phyloP scores from a whole-genome alignment of 768 basidiomycete species.

The Baorangia bicolor region DNA sequence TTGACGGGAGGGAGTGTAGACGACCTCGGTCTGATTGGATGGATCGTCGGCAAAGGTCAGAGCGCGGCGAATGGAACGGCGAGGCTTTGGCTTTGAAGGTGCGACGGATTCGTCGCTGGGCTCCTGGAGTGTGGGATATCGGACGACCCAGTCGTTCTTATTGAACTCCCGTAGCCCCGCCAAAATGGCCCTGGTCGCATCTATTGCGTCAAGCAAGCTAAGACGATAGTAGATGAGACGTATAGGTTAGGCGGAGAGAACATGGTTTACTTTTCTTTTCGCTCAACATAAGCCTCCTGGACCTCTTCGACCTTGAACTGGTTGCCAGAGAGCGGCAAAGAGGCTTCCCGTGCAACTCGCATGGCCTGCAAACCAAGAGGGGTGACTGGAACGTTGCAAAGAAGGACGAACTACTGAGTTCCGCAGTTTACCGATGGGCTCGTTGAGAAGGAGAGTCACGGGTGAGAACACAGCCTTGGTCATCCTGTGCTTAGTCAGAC shows the following conservation, averaged over 20 bases:
- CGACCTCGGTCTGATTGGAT: conserved; percentile 59
- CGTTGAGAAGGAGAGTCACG: background rate
- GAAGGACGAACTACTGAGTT: background rate
- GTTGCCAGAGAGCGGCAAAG: conserved; percentile 17
- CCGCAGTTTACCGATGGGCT: conserved; percentile 10
- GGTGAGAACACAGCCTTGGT: conserved; percentile 4
- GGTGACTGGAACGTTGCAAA: background rate
- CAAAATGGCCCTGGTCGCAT: conserved; percentile 66
- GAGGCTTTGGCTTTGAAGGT: conserved; percentile 28
- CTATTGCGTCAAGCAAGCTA: conserved; percentile 69
- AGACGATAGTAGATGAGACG: background rate
- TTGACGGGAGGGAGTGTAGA: conserved; percentile 49
- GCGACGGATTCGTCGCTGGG: conserved; percentile 27
- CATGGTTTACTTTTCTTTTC: conserved; percentile 66
- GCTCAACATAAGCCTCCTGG: conserved; percentile 72
- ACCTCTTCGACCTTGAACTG: conserved; percentile 63
- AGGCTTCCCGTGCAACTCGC: conserved; percentile 13
- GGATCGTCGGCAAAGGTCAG: conserved; percentile 88
- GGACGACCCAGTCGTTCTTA: conserved; percentile 81
- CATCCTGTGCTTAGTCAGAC: conserved; percentile 21
- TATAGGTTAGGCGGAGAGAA: background rate
- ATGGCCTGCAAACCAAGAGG: conserved; percentile 13
- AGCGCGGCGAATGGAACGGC: conserved; percentile 58
- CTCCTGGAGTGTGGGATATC: conserved; percentile 77
- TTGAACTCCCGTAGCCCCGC: conserved; percentile 76